Percentiles rank a stretch among this genome's conserved stretches.
phyloP scores from a whole-genome alignment of 2,329 filamentous ascomycete genomes.

The Botryotinia calthae region DNA sequence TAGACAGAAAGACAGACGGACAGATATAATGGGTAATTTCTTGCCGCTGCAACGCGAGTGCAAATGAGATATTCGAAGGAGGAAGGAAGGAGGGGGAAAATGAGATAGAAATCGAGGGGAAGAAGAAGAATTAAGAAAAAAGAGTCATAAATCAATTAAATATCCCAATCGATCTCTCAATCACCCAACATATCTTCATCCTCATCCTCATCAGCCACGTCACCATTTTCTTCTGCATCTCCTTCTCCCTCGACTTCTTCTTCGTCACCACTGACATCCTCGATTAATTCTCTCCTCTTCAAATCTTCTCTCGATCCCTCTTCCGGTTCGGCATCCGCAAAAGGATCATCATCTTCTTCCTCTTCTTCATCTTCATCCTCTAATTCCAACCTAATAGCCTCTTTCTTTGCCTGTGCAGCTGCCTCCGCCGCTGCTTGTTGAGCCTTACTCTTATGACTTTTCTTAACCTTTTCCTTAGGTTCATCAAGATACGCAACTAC shows the following conservation, averaged over 20 bases:
- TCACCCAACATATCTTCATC: constrained; percentile 46
- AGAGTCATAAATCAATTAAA: constrained; percentile 11
- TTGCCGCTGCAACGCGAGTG: background rate
- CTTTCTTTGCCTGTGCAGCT: constrained; percentile 43
- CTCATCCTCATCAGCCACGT: constrained; percentile 35
- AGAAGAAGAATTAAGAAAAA: background rate
- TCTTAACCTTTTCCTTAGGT: constrained; percentile 50
- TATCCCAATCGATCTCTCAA: constrained; percentile 27
- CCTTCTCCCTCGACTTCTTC: constrained; percentile 44
- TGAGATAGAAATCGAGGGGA: background rate
- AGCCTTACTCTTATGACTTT: constrained; percentile 41
- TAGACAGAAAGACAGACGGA: background rate
- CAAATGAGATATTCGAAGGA: background rate
- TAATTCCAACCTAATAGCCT: constrained; percentile 38
- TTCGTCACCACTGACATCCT: constrained; percentile 44
- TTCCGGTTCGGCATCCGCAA: constrained; percentile 51
- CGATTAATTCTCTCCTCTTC: constrained; percentile 53
- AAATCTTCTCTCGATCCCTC: constrained; percentile 60
- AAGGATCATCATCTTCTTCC: constrained; percentile 41
- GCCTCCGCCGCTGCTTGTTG: constrained; percentile 45
- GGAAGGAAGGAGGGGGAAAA: background rate
- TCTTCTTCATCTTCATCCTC: constrained; percentile 29
- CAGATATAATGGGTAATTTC: background rate
- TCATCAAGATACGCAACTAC: constrained; percentile 78
- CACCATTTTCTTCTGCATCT: constrained; percentile 34